Evolutionary conservation across 2,329 filamentous ascomycete genomes (phyloP), one percentile per base, ranked within the genome.

Genomic region (Cadophora sp.): DNA sequence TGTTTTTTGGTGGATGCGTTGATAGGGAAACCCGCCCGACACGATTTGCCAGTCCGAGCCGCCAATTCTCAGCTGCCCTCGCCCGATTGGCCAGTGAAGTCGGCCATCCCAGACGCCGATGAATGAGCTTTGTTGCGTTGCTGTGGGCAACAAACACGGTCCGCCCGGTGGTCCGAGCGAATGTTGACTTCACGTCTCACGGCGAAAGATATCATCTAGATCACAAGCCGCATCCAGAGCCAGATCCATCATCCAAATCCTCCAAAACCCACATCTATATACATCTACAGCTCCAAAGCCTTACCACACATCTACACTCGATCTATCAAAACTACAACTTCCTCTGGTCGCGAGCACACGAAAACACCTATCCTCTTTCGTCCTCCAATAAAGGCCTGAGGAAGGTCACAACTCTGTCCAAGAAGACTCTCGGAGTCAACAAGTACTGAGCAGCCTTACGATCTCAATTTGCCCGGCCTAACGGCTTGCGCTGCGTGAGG

Each of bases 401-500:
- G 72, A 76, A 71, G 74, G 72, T 73, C 71, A 62, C 40, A 50
- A 65, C 50, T 53, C 48, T 63, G 67, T 64, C 55, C 66, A 65
- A 43, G 62, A 67, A 71, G 74, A 69, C 75, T 77, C 71, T 61
- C 73, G 76, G 80, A 80, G 80, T 82, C 82, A 76, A 76, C 77
- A 72, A 77, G 80, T 81, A 83, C 83, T 86, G 85, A 84, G 81
- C 77, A 82, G 81, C 78, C 71, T 76, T 76, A 77, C 76, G 73
- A 76, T 74, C 71, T 78, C 72, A 73, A 77, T 76, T 82, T 85
- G 89, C 91, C 91, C 91, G 91, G 90, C 91, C 88, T 87, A 86
- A 88, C 89, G 89, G 90, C 89, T 92, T 91, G 90, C 89, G 86
- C 89, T 93, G 90, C 90, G 90, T 90, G 90, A 94, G 91, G 91